Conservation (phyloP, 2,329 filamentous ascomycete species). For the Colletotrichum sp. region DNA sequence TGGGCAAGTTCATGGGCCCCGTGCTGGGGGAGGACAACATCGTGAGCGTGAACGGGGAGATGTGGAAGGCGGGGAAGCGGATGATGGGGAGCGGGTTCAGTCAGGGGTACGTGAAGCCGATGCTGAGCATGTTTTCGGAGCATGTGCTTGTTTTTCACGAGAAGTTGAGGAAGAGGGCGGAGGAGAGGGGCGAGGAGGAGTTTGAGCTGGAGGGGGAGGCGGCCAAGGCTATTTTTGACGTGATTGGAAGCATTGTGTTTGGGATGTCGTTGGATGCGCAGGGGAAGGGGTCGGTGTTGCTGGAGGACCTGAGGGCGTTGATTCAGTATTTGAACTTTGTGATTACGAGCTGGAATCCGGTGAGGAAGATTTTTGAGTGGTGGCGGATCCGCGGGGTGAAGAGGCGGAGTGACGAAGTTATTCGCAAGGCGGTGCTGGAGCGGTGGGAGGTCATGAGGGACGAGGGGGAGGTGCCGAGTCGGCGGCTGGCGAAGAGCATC, state of each 20-base stretch:
- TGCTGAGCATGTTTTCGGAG: conserved; percentile 26
- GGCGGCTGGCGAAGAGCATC: conserved; percentile 23
- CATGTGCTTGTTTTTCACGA: conserved; percentile 25
- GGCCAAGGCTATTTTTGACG: conserved; percentile 27
- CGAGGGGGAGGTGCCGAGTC: conserved; percentile 10
- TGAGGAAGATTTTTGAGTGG: background rate
- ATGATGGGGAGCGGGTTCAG: conserved; percentile 32
- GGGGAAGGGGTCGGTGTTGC: conserved; percentile 11
- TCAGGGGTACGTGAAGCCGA: conserved; percentile 24
- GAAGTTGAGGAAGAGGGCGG: conserved; percentile 12
- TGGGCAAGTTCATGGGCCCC: conserved; percentile 22
- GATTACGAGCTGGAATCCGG: background rate
- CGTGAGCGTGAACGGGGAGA: conserved; percentile 26
- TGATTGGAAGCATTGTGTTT: conserved; percentile 25
- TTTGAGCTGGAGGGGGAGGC: conserved; percentile 25
- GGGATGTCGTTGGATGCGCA: conserved; percentile 23
- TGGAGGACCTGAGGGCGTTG: conserved; percentile 15
- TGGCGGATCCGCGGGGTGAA: background rate
- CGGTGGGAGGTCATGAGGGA: background rate
- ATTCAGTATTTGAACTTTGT: conserved; percentile 1
- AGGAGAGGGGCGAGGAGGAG: background rate
- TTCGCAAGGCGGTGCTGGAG: background rate
- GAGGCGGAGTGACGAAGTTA: background rate
- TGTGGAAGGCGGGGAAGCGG: conserved; percentile 32
- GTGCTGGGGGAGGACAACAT: conserved; percentile 25